Conservation (phyloP, 139 green algal genomes). For the Chlamydomonas sphaeroides region DNA sequence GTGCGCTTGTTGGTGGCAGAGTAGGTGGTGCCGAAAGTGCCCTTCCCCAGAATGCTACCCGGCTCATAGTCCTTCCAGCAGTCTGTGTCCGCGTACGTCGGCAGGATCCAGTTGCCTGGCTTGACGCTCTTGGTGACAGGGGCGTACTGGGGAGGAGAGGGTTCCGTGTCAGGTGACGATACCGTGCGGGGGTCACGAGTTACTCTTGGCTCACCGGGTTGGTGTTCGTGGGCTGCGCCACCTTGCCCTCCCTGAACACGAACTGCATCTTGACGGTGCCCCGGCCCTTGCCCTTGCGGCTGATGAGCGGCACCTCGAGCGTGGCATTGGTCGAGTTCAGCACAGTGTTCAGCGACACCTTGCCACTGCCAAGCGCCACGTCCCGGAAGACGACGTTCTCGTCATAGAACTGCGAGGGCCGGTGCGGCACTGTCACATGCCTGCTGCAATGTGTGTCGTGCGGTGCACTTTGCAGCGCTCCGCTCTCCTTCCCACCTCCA, state of each 20-base stretch:
- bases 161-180: too few relatives aligned
- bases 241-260: slow-evolving; percentile 45
- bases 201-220: background rate
- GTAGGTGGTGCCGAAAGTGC: slow-evolving; percentile 77
- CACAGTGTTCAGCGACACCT: slow-evolving; percentile 21
- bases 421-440: too few relatives aligned
- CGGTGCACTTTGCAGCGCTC: too few relatives aligned
- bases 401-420: slow-evolving; percentile 56
- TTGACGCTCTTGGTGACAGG: slow-evolving; percentile 16
- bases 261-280: slow-evolving; percentile 40
- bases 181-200: too few relatives aligned
- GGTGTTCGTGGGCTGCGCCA: background rate
- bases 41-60: slow-evolving; percentile 71
- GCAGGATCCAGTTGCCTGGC: slow-evolving; percentile 58
- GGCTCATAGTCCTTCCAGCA: slow-evolving; percentile 71
- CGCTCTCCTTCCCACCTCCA: slow-evolving; percentile 53
- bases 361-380: slow-evolving; percentile 47
- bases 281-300: slow-evolving; percentile 42
- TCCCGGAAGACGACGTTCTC: slow-evolving; percentile 56
- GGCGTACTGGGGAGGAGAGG: slow-evolving; percentile 2
- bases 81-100: slow-evolving; percentile 60
- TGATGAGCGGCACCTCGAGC: slow-evolving; percentile 33
- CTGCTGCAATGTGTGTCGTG: background rate
- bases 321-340: background rate
- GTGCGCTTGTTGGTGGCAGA: slow-evolving; percentile 61